Evolutionary conservation across 2,329 filamentous ascomycete genomes (phyloP).

Genomic region (Cercospora zeina): DNA sequence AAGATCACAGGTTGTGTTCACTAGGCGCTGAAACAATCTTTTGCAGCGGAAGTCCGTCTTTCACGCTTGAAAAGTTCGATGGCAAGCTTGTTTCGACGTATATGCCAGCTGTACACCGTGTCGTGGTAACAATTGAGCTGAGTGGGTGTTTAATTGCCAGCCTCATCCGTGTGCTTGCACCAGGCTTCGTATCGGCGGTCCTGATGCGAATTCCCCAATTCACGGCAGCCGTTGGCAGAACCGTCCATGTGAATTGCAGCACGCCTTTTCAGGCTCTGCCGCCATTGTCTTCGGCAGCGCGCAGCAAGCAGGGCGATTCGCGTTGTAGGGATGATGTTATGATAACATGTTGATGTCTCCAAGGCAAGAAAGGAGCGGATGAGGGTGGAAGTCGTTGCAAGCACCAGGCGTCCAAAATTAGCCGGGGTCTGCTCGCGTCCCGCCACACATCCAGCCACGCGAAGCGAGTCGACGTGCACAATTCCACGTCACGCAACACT

Average conservation of each 20-base stretch:
- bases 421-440: conserved; percentile 3
- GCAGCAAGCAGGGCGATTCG: neutral
- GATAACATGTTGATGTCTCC: too few species aligned
- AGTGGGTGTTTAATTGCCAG: too few species aligned
- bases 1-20: neutral
- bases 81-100: neutral
- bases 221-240: neutral
- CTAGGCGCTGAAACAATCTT: neutral
- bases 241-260: neutral
- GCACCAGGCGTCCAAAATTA: neutral
- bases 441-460: conserved; percentile 4
- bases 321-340: neutral
- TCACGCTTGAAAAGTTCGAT: neutral
- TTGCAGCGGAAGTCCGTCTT: neutral
- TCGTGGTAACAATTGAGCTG: neutral
- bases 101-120: neutral
- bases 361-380: neutral
- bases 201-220: neutral
- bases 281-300: neutral
- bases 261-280: neutral
- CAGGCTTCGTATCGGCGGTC: neutral
- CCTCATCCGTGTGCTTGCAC: neutral
- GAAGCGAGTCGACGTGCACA: conserved; percentile 2
- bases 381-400: conserved; percentile 2
- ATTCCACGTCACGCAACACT: conserved; percentile 5